Evolutionary conservation across 2,329 filamentous ascomycete species (phyloP), one percentile per base, ranked within the genome.

Genomic region (Fusarium compactum): DNA sequence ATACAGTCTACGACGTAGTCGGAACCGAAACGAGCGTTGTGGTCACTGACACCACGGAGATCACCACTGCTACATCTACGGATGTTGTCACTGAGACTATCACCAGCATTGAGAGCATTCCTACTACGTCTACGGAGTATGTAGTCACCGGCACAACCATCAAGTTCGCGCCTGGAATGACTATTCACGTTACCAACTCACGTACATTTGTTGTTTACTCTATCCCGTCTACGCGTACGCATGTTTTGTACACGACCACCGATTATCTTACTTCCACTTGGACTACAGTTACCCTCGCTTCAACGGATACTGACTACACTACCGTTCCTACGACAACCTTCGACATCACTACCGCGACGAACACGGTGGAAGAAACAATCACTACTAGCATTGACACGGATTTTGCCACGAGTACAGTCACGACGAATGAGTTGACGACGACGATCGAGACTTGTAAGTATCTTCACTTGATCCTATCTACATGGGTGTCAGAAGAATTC

Each of bases 31-130:
- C 62, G 5, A 54, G 24, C 2, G 18, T 50, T 16, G 20, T 45
- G 8, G 43, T 58, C n/a, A 65, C 65, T 1, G 44, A 54, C 24
- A 68, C 62, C 0, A 53, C 45, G 1, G 52, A 57, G 15, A 27
- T 65, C 7, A 51, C 58, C 8, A 62, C 65, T n/a, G 34, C 45
- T 15, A 68, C 65, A 9, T 51, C 57, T 10, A 53, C 50, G 8
- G 57, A 66, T 10, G n/a, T 53, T 4, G 38, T 24, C 12, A 62
- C 58, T 6, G 32, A 53, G 5, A 65, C 62, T 1, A 15, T 38
- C 10, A 58, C 56, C 18, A 65, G 30, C 15, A 34, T 67, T 4
- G 60, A 68, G 5, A 62, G 34, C 8, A 53, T 62, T 6, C 47
- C 40, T 24, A 52, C 48, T 6, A 68, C 65, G 2, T 57, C 62